A percentile compares a stretch with the other conserved stretches of the same genome.
These are phyloP conservation scores for Sonneratia alba DNA, from an alignment of 345 rosid genomes.

Conservation along the genomic window DNA sequence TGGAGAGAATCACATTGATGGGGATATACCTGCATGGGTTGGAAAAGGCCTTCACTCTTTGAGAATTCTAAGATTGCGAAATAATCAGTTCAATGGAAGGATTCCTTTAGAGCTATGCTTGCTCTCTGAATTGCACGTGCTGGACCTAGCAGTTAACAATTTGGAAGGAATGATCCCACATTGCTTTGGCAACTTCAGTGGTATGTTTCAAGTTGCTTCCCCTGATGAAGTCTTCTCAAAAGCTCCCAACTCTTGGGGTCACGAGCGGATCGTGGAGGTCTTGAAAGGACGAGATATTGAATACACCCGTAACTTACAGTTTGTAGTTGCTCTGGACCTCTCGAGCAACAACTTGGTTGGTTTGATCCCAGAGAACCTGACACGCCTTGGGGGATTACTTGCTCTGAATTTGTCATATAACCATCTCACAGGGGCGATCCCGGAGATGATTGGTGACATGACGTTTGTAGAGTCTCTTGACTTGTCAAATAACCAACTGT, in stretches of 20 bases:
- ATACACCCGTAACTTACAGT: background rate
- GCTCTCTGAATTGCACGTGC: background rate
- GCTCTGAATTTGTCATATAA: conserved; percentile 21
- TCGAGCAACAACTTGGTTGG: conserved; percentile 20
- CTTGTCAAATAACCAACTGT: conserved; percentile 14
- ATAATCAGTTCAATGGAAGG: background rate
- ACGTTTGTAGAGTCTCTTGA: conserved; percentile 16
- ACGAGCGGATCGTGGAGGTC: background rate
- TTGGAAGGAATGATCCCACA: background rate
- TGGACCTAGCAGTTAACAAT: conserved; percentile 5
- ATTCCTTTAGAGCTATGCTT: background rate
- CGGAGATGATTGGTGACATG: conserved; percentile 7
- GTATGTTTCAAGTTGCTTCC: background rate
- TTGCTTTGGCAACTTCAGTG: background rate
- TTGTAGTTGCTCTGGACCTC: conserved; percentile 16
- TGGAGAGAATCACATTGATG: conserved; percentile 4
- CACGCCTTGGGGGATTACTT: conserved; percentile 8
- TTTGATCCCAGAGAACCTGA: conserved; percentile 6
- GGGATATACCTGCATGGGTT: conserved; percentile 7
- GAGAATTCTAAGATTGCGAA: conserved; percentile 5
- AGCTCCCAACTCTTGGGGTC: background rate
- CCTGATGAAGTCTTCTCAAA: background rate
- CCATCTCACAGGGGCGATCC: conserved; percentile 15
- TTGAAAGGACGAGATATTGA: background rate
- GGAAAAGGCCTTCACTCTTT: background rate